Base-by-base conservation (phyloP, 169 alveolate genomes). In the Cryptosporidium sp. region DNA sequence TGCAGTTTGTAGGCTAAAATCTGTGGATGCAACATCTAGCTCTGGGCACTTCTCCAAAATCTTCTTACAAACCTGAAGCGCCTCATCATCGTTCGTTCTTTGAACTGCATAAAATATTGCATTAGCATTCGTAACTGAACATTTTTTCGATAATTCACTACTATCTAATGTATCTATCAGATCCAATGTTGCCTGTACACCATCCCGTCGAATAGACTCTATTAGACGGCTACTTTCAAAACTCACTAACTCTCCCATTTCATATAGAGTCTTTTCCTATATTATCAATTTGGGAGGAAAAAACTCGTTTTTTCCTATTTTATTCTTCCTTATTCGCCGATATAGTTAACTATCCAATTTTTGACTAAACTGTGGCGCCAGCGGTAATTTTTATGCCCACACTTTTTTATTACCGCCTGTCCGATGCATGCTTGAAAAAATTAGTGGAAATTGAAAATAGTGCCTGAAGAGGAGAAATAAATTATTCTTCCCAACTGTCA, bases 1-100 rank as follows among this genome's bases (percentile, higher is more conserved):
- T 35, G 97, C 95, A n/a, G 98, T 95, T 73, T 97, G 98, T 44
- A 95, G 94, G 91, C 96, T 94, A 58, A 94, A 87, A 85, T 97
- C 99, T 60, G 92, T 92, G 16, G 95, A 73, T 61, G 75, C 72
- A 3, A 97, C 96, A 61, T 94, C 92, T 52, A 95, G 92, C 5
- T 95, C 86, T 23, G 92, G 92, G 71, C 92, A 94, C 65, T 94
- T 92, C 42, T 94, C 96, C 51, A 95, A 87, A 5, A 97, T 85
- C 67, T 93, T 70, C 73, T 93, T 91, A 56, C 96, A 93, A 92
- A 97, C 92, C 65, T 94, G 96, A 10, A 92, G 84, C 3, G 98
- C 97, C 51, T 95, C 96, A 8, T 94, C 95, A 53, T 96, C 97
- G 65, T 91, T 93, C 18, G 93, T 92, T 44, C 96, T 91, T 33